Conservation (phyloP, 179 eudicot genomes). For the Carnegiea gigantea region DNA sequence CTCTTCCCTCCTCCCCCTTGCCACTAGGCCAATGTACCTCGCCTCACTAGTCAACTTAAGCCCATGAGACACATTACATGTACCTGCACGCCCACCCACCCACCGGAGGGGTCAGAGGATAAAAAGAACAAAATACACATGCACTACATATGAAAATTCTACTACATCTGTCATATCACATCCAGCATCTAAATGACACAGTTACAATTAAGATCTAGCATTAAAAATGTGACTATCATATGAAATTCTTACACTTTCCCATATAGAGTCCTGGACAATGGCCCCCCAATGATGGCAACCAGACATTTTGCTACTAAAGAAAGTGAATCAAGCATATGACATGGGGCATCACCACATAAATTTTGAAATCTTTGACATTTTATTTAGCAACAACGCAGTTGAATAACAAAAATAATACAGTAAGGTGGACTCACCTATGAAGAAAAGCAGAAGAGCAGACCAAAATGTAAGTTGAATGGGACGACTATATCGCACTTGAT, state of each 20-base stretch:
- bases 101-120: too few relatives aligned
- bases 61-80: too few relatives aligned
- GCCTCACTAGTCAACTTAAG: too few relatives aligned
- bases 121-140: too few relatives aligned
- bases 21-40: too few relatives aligned
- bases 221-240: not conserved
- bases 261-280: not conserved
- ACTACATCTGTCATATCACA: too few relatives aligned
- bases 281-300: not conserved
- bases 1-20: too few relatives aligned
- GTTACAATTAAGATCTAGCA: not conserved
- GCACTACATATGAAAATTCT: too few relatives aligned
- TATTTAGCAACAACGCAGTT: not conserved
- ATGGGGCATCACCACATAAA: not conserved
- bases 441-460: slow-evolving; percentile 44
- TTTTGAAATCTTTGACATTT: not conserved
- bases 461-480: slow-evolving; percentile 50
- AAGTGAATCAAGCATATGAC: not conserved
- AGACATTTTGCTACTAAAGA: not conserved
- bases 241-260: not conserved
- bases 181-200: too few relatives aligned
- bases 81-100: too few relatives aligned
- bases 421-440: slow-evolving; percentile 51
- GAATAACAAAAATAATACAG: not conserved
- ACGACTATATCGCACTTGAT: slow-evolving; percentile 68